These are phyloP conservation scores for Neofusicoccum umdonicola DNA, from an alignment of 2,329 filamentous ascomycete species.

Conservation along the genomic window DNA sequence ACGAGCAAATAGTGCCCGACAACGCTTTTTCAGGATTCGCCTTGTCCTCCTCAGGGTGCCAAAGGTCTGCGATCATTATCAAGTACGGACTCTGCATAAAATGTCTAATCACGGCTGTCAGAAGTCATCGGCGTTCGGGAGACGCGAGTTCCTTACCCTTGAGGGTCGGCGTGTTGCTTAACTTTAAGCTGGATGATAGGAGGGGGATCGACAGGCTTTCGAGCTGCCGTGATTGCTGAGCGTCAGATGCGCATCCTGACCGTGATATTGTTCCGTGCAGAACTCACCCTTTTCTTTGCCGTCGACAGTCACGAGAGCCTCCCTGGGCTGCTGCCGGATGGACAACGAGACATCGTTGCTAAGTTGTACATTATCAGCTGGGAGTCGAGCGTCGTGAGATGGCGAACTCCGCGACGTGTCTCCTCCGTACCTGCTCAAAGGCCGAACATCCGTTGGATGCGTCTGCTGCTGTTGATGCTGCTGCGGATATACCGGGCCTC, in stretches of 20 bases:
- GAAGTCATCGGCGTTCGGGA: slow-evolving; percentile 15
- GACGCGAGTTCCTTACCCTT: slow-evolving; percentile 53
- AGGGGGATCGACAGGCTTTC: slow-evolving; percentile 85
- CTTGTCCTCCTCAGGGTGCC: slow-evolving; percentile 48
- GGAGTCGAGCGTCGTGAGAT: slow-evolving; percentile 12
- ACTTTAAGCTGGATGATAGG: slow-evolving; percentile 74
- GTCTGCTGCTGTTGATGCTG: not conserved
- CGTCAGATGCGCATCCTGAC: not conserved
- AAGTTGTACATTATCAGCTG: slow-evolving; percentile 16
- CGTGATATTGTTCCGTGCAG: not conserved
- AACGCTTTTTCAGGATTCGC: slow-evolving; percentile 51
- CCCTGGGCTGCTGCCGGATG: slow-evolving; percentile 65
- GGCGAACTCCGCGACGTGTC: slow-evolving; percentile 8
- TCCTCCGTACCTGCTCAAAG: slow-evolving; percentile 15
- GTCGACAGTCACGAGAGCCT: slow-evolving; percentile 62
- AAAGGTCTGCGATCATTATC: slow-evolving; percentile 57
- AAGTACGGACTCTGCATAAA: slow-evolving; percentile 65
- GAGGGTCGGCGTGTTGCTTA: slow-evolving; percentile 47
- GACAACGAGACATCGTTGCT: slow-evolving; percentile 50
- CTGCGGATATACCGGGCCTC: not conserved
- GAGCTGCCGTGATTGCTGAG: slow-evolving; percentile 51
- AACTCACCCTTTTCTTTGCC: slow-evolving; percentile 71
- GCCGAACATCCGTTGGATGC: not conserved
- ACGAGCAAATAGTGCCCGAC: slow-evolving; percentile 74
- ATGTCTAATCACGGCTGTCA: slow-evolving; percentile 42